Conservation (phyloP, 2,329 filamentous ascomycete genomes). For the Penicillium hordei region DNA sequence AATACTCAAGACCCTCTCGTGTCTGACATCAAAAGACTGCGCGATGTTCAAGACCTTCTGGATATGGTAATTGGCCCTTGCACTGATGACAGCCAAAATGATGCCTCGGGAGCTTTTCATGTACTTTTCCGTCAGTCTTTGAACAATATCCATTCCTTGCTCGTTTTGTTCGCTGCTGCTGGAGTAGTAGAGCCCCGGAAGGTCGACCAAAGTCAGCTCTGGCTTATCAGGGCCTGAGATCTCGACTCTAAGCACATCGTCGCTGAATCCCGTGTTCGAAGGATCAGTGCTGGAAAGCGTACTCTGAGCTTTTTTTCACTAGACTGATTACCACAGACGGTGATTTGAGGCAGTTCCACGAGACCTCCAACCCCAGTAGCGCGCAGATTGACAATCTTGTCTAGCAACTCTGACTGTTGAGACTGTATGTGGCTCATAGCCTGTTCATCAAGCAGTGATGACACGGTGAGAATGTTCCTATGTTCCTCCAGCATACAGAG, state of each 20-base stretch:
- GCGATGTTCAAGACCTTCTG: neutral
- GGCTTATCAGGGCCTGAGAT: neutral
- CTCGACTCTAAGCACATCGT: neutral
- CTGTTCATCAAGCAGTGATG: neutral
- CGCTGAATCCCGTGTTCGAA: neutral
- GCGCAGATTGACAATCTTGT: constrained; percentile 54
- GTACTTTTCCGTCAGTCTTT: neutral
- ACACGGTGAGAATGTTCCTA: neutral
- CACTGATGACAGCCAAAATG: neutral
- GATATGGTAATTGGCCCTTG: neutral
- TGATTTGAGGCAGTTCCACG: constrained; percentile 54
- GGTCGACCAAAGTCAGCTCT: constrained; percentile 55
- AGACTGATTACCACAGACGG: constrained; percentile 62
- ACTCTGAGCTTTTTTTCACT: constrained; percentile 66
- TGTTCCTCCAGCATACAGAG: neutral
- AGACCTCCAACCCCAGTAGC: constrained; percentile 51
- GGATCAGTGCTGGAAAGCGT: constrained; percentile 43
- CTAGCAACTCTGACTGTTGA: constrained; percentile 49
- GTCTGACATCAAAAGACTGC: neutral
- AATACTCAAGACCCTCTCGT: neutral
- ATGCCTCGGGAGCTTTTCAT: neutral
- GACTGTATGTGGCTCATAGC: constrained; percentile 18
- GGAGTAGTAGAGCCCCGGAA: constrained; percentile 59
- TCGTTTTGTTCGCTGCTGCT: constrained; percentile 55
- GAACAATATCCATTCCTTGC: neutral